Evolutionary conservation across 1,284 basidiomycete genomes (phyloP).

Genomic region (Moniliophthora roreri): DNA sequence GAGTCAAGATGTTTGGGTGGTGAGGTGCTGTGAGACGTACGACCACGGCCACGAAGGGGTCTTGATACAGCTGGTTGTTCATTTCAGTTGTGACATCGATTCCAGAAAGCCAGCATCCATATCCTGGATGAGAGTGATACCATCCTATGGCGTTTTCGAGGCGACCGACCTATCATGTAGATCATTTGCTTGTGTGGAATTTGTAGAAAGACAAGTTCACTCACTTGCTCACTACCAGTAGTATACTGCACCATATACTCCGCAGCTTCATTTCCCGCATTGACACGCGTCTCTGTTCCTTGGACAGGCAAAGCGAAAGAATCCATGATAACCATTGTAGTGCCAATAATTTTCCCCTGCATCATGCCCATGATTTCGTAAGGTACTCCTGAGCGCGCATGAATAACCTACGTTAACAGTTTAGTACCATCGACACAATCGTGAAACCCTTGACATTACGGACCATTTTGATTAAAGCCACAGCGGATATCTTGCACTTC

Average conservation of each 20-base stretch:
- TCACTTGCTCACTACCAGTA: conserved; percentile 74
- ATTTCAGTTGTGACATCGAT: conserved; percentile 96
- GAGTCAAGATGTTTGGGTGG: conserved; percentile 1
- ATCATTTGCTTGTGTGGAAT: conserved; percentile 2
- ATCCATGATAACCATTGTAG: conserved; percentile 90
- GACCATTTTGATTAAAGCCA: conserved; percentile 99
- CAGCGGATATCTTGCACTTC: conserved; percentile 91
- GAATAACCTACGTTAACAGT: conserved; percentile 77
- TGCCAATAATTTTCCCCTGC: conserved; percentile 93
- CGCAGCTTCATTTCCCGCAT: conserved; percentile 93
- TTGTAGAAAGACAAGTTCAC: conserved; percentile 15
- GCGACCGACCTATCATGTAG: conserved; percentile 62
- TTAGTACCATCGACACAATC: no score
- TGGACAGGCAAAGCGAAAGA: conserved; percentile 97
- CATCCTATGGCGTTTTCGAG: conserved; percentile 94
- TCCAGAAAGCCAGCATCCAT: conserved; percentile 96
- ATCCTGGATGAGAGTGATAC: conserved; percentile 98
- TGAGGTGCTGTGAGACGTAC: conserved; percentile 44
- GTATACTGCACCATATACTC: conserved; percentile 99
- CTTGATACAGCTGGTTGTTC: conserved; percentile 92
- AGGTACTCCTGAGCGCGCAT: conserved; percentile 94
- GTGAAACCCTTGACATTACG: no score
- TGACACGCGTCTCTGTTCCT: conserved; percentile 98
- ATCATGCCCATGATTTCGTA: conserved; percentile 99
- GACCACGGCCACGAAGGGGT: conserved; percentile 97